Evolutionary conservation across 1,284 basidiomycete species (phyloP).

Genomic region (Polyporus tsugae): DNA sequence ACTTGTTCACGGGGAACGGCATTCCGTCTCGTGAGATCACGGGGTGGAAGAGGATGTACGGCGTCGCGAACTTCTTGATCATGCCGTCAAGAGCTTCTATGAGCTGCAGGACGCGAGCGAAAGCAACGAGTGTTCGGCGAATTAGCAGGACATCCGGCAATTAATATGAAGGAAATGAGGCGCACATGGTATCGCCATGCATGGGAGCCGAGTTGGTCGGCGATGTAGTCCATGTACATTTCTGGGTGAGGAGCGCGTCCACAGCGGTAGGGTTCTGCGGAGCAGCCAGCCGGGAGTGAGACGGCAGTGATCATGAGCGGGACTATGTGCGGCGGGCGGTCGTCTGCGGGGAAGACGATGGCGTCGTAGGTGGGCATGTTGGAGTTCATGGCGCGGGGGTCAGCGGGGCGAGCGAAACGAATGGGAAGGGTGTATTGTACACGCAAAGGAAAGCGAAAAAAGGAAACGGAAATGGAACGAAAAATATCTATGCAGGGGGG

Average conservation of each 20-base stretch:
- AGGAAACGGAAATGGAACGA: slow-evolving; percentile 11
- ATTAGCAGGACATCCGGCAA: slow-evolving; percentile 32
- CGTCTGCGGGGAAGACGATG: slow-evolving; percentile 49
- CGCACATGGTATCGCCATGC: slow-evolving; percentile 78
- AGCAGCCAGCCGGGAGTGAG: slow-evolving; percentile 46
- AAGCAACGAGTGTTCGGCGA: slow-evolving; percentile 18
- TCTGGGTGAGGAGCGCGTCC: slow-evolving; percentile 80
- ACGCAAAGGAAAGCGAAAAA: slow-evolving; percentile 22
- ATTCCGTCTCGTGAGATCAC: slow-evolving; percentile 76
- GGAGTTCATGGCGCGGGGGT: slow-evolving; percentile 58
- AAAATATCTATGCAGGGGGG: slow-evolving; percentile 21
- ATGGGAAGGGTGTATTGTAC: slow-evolving; percentile 30
- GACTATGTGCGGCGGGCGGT: slow-evolving; percentile 71
- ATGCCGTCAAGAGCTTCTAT: slow-evolving; percentile 80
- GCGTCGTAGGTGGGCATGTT: slow-evolving; percentile 63
- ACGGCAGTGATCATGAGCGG: slow-evolving; percentile 75
- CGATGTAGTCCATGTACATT: slow-evolving; percentile 84
- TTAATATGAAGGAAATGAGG: slow-evolving; percentile 30
- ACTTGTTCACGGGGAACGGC: slow-evolving; percentile 81
- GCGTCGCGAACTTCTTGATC: slow-evolving; percentile 76
- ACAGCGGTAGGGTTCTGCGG: slow-evolving; percentile 43
- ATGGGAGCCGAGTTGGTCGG: slow-evolving; percentile 69
- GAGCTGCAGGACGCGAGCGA: slow-evolving; percentile 51
- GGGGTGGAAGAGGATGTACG: slow-evolving; percentile 83
- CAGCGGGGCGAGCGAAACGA: slow-evolving; percentile 15